Evolutionary conservation across 495 filamentous ascomycete species (phyloP).

Genomic region (Tuber borchii): DNA sequence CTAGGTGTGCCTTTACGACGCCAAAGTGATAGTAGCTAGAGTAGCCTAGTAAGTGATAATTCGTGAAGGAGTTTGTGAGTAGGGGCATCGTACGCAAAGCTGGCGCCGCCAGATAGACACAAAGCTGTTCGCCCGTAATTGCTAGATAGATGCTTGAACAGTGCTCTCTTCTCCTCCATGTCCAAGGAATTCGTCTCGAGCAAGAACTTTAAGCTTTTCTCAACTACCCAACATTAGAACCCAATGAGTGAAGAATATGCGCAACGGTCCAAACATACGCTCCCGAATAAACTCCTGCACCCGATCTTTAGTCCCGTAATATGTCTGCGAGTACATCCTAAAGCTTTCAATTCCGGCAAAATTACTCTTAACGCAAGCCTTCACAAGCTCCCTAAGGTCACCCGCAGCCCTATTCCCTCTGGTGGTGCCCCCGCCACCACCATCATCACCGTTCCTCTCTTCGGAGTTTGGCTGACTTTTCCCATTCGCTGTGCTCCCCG

Average conservation of each 20-base stretch:
- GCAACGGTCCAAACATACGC: slow-evolving; percentile 44
- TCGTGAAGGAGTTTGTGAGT: not conserved
- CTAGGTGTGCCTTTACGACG: slow-evolving; percentile 81
- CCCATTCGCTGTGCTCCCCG: slow-evolving; percentile 1
- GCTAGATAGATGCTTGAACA: slow-evolving; percentile 80
- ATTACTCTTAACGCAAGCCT: slow-evolving; percentile 93
- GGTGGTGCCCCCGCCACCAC: slow-evolving; percentile 13
- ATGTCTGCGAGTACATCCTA: slow-evolving; percentile 86
- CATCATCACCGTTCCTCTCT: slow-evolving; percentile 34
- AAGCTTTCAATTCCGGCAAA: slow-evolving; percentile 95
- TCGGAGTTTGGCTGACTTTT: slow-evolving; percentile 15
- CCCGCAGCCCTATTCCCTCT: slow-evolving; percentile 49
- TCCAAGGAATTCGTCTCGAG: slow-evolving; percentile 58
- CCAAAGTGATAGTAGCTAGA: slow-evolving; percentile 82
- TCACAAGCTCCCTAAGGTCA: slow-evolving; percentile 66
- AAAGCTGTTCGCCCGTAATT: slow-evolving; percentile 91
- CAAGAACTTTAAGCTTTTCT: slow-evolving; percentile 60
- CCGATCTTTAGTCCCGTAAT: slow-evolving; percentile 88
- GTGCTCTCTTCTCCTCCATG: slow-evolving; percentile 66
- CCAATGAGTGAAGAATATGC: not conserved
- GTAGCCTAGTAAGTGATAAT: slow-evolving; percentile 7
- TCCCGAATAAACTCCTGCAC: slow-evolving; percentile 88
- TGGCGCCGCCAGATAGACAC: slow-evolving; percentile 88
- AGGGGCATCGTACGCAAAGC: slow-evolving; percentile 56
- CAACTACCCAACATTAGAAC: slow-evolving; percentile 45